phyloP scores from a whole-genome alignment of 441 rosid species.

The Erodium moschatum region DNA sequence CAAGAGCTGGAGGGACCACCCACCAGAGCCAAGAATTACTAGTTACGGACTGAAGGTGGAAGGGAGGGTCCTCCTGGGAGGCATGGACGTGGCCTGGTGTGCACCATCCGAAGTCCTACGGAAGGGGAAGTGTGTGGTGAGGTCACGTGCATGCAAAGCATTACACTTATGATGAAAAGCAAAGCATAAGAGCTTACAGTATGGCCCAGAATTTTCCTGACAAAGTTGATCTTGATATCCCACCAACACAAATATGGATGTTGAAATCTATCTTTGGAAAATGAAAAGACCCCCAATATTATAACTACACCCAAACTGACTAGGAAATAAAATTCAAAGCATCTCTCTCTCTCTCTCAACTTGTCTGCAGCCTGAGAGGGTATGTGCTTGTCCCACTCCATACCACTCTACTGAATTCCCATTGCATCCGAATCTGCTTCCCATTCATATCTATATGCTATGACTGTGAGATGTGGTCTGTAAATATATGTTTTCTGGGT shows the following conservation, averaged over 20 bases:
- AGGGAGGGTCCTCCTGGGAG: too few relatives aligned
- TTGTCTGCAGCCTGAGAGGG: constrained; percentile 39
- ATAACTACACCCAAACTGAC: constrained; percentile 8
- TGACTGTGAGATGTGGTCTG: too few relatives aligned
- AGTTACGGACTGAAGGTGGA: too few relatives aligned
- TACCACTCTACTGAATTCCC: constrained; percentile 18
- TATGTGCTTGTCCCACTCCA: constrained; percentile 28
- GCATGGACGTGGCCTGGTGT: background rate
- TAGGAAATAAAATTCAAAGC: background rate
- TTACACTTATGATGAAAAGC: background rate
- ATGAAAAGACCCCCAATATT: background rate
- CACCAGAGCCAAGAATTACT: too few relatives aligned
- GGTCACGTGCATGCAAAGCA: background rate
- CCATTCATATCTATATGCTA: background rate
- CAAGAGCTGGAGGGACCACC: too few relatives aligned
- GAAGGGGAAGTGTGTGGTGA: background rate
- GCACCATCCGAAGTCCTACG: background rate
- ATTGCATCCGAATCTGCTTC: constrained; percentile 13
- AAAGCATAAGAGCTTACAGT: background rate
- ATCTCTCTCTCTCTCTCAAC: constrained; percentile 21
- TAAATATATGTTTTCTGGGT: background rate
- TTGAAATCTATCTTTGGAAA: constrained; percentile 13
- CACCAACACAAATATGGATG: constrained; percentile 19
- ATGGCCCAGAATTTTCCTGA: constrained; percentile 13
- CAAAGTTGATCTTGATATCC: constrained; percentile 30